A percentile compares a stretch with the other conserved stretches of the same genome.
Evolutionary conservation across 495 filamentous ascomycete species (phyloP).

Genomic region (Penicillium atrosanguineum): DNA sequence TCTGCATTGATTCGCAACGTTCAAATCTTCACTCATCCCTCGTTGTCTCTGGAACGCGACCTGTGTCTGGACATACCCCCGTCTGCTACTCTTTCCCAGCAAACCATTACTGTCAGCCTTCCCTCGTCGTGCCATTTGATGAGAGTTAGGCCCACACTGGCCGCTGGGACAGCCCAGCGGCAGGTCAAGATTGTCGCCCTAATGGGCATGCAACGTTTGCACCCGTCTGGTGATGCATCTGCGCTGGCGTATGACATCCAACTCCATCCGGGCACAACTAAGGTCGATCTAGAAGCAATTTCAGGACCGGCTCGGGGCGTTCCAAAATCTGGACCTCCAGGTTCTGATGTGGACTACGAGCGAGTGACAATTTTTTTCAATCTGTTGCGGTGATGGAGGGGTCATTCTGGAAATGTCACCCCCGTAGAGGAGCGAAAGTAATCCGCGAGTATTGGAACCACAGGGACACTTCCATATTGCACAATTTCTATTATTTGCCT

Average conservation of each 20-base stretch:
- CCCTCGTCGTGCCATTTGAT: slow-evolving; percentile 61
- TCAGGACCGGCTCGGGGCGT: slow-evolving; percentile 59
- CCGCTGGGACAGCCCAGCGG: slow-evolving; percentile 52
- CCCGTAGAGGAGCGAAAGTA: neutral
- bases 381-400: slow-evolving; percentile 30
- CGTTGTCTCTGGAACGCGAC: slow-evolving; percentile 49
- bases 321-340: slow-evolving; percentile 43
- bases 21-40: slow-evolving; percentile 62
- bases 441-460: neutral
- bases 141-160: slow-evolving; percentile 61
- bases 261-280: slow-evolving; percentile 61
- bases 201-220: slow-evolving; percentile 44
- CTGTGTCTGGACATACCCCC: slow-evolving; percentile 60
- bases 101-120: slow-evolving; percentile 65
- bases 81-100: slow-evolving; percentile 58
- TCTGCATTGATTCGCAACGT: slow-evolving; percentile 67
- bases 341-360: slow-evolving; percentile 65
- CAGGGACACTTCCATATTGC: neutral
- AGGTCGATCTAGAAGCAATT: slow-evolving; percentile 63
- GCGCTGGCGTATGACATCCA: slow-evolving; percentile 59
- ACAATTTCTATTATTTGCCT: neutral
- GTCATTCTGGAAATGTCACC: neutral
- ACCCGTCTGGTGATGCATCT: slow-evolving; percentile 41
- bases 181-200: slow-evolving; percentile 64
- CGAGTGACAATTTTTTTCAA: slow-evolving; percentile 62